Conservation (phyloP, 805 yeast genomes). For the Candida ficus region DNA sequence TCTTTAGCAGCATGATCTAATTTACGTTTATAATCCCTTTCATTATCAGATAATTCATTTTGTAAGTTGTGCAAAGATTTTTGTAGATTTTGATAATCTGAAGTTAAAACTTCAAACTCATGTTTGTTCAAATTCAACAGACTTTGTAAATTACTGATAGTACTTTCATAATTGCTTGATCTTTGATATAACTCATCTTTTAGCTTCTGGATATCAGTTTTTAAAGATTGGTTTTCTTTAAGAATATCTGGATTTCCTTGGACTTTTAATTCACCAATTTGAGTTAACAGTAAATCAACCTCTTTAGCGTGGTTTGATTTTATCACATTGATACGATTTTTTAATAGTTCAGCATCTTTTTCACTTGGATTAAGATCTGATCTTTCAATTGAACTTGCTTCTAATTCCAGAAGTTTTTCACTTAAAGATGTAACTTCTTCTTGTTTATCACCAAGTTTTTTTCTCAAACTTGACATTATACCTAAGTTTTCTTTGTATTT, state of each 20-base stretch:
- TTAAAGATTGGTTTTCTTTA: conserved; percentile 14
- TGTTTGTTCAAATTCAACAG: conserved; percentile 12
- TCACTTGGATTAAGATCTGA: conserved; percentile 8
- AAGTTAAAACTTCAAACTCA: conserved; percentile 17
- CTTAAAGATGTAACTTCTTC: conserved; percentile 11
- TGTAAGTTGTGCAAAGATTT: conserved; percentile 19
- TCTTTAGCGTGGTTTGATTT: conserved; percentile 22
- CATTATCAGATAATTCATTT: conserved; percentile 26
- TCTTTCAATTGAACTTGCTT: conserved; percentile 13
- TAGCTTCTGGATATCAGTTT: conserved; percentile 12
- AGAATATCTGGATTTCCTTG: neutral
- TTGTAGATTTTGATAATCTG: conserved; percentile 24
- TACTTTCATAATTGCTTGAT: conserved; percentile 12
- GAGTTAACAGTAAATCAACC: conserved; percentile 12
- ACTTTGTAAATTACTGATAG: conserved; percentile 9
- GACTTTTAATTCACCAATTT: conserved; percentile 13
- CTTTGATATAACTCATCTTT: conserved; percentile 10
- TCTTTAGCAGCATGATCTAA: conserved; percentile 34
- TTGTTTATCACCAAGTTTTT: conserved; percentile 16
- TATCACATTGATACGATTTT: conserved; percentile 17
- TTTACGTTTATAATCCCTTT: conserved; percentile 25
- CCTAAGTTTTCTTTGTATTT: conserved; percentile 15
- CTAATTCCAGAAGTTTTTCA: conserved; percentile 12
- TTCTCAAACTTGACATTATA: conserved; percentile 11
- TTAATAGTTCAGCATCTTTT: conserved; percentile 19